A percentile compares a stretch with the other conserved stretches of the same genome.
Evolutionary conservation across 176 grass and related monocot species (phyloP).

Genomic region (Carex myosuroides): DNA sequence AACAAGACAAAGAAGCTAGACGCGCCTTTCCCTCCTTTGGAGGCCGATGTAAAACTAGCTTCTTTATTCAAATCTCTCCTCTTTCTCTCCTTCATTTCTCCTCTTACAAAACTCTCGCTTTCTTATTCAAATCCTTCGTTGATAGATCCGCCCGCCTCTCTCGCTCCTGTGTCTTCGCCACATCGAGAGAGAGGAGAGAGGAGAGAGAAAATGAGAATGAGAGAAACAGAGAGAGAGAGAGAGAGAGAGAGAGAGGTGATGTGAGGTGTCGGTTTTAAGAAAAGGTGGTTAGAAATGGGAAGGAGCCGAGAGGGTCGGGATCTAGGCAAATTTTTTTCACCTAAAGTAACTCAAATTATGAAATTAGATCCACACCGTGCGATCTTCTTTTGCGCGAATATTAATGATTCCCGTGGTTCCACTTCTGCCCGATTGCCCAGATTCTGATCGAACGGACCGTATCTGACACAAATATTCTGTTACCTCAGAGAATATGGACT

Average conservation of each 20-base stretch:
- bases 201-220: not conserved
- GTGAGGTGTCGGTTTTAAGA: not conserved
- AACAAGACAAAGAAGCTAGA: slow-evolving; percentile 11
- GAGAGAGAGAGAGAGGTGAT: not conserved
- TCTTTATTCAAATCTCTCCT: slow-evolving; percentile 15
- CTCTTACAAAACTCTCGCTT: not conserved
- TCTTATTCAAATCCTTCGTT: not conserved
- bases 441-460: too few species aligned
- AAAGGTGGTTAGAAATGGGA: slow-evolving; percentile 11
- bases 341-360: too few species aligned
- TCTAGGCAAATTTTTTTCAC: not conserved
- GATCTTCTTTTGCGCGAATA: too few species aligned
- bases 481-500: too few species aligned
- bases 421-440: too few species aligned
- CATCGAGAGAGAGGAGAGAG: not conserved
- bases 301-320: not conserved
- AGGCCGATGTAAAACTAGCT: not conserved
- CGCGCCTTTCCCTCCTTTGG: not conserved
- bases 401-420: too few species aligned
- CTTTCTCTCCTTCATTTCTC: slow-evolving; percentile 30
- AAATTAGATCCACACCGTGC: too few species aligned
- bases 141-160: not conserved
- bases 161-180: not conserved
- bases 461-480: too few species aligned
- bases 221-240: not conserved